These are phyloP conservation scores for Paspalum notatum DNA, from an alignment of 176 grass and related monocot genomes.

Conservation along the genomic window DNA sequence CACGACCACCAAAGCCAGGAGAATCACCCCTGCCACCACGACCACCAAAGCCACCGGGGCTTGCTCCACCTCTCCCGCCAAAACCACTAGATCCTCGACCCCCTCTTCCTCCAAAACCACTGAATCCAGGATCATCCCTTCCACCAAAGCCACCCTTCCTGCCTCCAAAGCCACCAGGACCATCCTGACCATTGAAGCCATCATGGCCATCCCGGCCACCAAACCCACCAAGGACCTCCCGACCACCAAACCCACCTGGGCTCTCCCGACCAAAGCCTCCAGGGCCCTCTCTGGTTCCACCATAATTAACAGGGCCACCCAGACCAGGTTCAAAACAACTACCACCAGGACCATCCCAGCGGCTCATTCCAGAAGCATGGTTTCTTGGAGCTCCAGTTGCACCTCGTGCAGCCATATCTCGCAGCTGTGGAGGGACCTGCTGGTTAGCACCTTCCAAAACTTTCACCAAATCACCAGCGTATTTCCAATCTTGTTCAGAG, in stretches of 20 bases:
- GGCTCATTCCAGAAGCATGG: constrained; percentile 57
- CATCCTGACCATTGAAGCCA: constrained; percentile 41
- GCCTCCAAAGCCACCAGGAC: constrained; percentile 58
- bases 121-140: constrained; percentile 40
- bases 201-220: constrained; percentile 34
- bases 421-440: constrained; percentile 82
- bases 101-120: constrained; percentile 57
- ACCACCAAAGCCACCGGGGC: constrained; percentile 58
- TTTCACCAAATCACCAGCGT: constrained; percentile 91
- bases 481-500: constrained; percentile 88
- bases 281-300: constrained; percentile 59
- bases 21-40: constrained; percentile 66
- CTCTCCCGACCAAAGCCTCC: constrained; percentile 40
- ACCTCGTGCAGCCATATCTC: constrained; percentile 72
- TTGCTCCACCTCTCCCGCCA: constrained; percentile 56
- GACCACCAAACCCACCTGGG: constrained; percentile 19
- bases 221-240: constrained; percentile 46
- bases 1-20: constrained; percentile 54
- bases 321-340: constrained; percentile 53
- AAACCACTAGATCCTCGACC: constrained; percentile 66
- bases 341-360: constrained; percentile 54
- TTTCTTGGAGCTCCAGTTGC: constrained; percentile 47
- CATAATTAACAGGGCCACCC: constrained; percentile 48
- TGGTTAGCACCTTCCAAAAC: constrained; percentile 92
- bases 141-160: constrained; percentile 56